Evolutionary conservation across 2,329 filamentous ascomycete genomes (phyloP).

Genomic region (Aspergillus sp.): DNA sequence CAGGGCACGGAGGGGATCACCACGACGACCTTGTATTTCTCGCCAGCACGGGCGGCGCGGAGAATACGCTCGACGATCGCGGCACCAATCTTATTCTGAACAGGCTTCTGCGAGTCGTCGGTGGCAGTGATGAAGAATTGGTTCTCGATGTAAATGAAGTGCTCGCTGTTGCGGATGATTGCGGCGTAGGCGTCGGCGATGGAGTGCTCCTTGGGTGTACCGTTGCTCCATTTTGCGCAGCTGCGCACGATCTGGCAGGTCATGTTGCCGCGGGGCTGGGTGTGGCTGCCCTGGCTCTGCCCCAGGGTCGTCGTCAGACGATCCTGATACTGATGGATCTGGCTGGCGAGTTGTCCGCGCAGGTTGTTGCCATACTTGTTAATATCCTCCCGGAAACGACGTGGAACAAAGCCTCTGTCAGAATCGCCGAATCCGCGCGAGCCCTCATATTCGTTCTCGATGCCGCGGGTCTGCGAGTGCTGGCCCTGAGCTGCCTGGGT

Average conservation of each 20-base stretch:
- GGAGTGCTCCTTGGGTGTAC: conserved; percentile 77
- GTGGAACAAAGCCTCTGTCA: conserved; percentile 31
- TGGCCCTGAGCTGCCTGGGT: conserved; percentile 21
- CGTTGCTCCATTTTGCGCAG: conserved; percentile 94
- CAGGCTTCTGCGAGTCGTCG: conserved; percentile 75
- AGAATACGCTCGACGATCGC: conserved; percentile 91
- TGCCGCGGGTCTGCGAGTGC: conserved; percentile 32
- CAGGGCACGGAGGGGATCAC: conserved; percentile 88
- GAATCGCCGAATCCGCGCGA: conserved; percentile 31
- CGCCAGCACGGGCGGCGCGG: conserved; percentile 71
- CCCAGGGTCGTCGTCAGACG: conserved; percentile 23
- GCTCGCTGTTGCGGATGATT: conserved; percentile 80
- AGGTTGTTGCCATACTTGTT: conserved; percentile 37
- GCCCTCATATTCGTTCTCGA: conserved; percentile 33
- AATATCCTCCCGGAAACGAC: conserved; percentile 37
- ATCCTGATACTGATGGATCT: conserved; percentile 46
- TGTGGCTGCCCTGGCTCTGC: conserved; percentile 13
- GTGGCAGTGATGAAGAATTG: conserved; percentile 98
- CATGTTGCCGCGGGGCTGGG: conserved; percentile 31
- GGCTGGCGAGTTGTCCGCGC: conserved; percentile 39
- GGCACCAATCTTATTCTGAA: conserved; percentile 86
- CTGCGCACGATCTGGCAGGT: conserved; percentile 62
- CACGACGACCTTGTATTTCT: conserved; percentile 88
- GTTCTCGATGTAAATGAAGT: conserved; percentile 97
- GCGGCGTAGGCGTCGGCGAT: conserved; percentile 83